Conservation (phyloP, 768 basidiomycete species). For the Collybia nuda region DNA sequence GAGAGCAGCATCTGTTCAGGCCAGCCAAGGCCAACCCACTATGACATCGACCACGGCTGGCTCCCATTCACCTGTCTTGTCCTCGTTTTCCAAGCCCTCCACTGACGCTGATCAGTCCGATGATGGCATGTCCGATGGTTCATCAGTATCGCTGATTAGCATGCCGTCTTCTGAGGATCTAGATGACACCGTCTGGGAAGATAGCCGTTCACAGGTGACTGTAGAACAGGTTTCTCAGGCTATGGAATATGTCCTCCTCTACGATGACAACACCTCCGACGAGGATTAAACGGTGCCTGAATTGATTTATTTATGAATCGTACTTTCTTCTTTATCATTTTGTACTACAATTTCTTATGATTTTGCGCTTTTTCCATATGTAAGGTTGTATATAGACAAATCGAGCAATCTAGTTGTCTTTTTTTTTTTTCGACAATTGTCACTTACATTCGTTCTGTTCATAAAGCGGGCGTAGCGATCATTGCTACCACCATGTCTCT, state of each 20-base stretch:
- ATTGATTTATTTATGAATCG: background rate
- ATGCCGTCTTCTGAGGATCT: slow-evolving; percentile 57
- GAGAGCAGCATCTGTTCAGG: slow-evolving; percentile 13
- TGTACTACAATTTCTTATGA: background rate
- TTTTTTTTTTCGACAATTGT: too few species aligned
- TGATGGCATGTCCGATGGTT: slow-evolving; percentile 40
- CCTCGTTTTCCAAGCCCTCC: too few species aligned
- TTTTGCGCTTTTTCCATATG: background rate
- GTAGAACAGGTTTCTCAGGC: slow-evolving; percentile 25
- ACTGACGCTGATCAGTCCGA: slow-evolving; percentile 22
- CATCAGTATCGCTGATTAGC: slow-evolving; percentile 61
- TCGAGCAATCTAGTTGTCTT: background rate
- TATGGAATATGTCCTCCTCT: slow-evolving; percentile 71
- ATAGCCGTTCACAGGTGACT: slow-evolving; percentile 44
- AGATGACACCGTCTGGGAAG: slow-evolving; percentile 58
- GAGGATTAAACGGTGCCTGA: slow-evolving; percentile 31
- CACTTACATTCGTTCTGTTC: too few species aligned
- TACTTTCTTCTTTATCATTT: background rate
- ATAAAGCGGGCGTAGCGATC: background rate
- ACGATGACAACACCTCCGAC: slow-evolving; percentile 63
- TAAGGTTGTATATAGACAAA: background rate
- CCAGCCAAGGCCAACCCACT: background rate
- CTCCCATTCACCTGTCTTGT: background rate
- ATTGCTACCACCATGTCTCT: slow-evolving; percentile 32
- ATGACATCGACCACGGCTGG: background rate